phyloP scores from a whole-genome alignment of 106 monocot genomes.

The Allium cepa region DNA sequence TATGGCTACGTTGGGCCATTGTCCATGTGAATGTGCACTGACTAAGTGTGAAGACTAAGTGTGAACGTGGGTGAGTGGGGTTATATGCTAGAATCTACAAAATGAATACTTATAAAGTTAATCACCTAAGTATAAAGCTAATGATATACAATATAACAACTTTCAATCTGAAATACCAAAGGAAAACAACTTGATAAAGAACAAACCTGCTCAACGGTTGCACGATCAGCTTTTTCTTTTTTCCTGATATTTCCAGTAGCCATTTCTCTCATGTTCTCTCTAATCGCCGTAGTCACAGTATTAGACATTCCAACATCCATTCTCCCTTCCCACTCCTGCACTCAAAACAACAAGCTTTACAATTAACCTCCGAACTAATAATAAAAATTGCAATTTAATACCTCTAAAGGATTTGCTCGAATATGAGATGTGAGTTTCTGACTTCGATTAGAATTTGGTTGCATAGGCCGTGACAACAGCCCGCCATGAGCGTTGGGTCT shows the following conservation, averaged over 20 bases:
- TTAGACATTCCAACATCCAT: constrained; percentile 85
- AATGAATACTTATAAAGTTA: too few species aligned
- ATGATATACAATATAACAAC: too few species aligned
- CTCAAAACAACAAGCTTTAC: constrained; percentile 1
- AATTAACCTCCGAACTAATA: neutral
- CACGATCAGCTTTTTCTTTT: constrained; percentile 90
- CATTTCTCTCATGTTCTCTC: constrained; percentile 64
- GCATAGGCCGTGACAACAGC: constrained; percentile 75
- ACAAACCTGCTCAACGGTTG: constrained; percentile 84
- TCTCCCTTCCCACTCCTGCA: constrained; percentile 96
- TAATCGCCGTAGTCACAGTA: constrained; percentile 78
- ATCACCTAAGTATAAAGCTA: too few species aligned
- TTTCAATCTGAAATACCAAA: too few species aligned
- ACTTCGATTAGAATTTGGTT: constrained; percentile 78
- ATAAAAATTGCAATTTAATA: constrained; percentile 7
- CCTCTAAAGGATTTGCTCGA: constrained; percentile 78
- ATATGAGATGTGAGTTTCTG: constrained; percentile 73
- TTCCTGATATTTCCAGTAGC: constrained; percentile 62
- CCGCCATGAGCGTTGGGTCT: constrained; percentile 95
- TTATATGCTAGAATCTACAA: too few species aligned
- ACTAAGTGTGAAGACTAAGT: too few species aligned
- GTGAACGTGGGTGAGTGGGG: too few species aligned
- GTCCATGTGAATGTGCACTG: too few species aligned
- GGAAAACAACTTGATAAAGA: too few species aligned
- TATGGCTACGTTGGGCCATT: too few species aligned